These are phyloP conservation scores for Ostreobium quekettii DNA, from an alignment of 139 green algal species.

Conservation along the genomic window DNA sequence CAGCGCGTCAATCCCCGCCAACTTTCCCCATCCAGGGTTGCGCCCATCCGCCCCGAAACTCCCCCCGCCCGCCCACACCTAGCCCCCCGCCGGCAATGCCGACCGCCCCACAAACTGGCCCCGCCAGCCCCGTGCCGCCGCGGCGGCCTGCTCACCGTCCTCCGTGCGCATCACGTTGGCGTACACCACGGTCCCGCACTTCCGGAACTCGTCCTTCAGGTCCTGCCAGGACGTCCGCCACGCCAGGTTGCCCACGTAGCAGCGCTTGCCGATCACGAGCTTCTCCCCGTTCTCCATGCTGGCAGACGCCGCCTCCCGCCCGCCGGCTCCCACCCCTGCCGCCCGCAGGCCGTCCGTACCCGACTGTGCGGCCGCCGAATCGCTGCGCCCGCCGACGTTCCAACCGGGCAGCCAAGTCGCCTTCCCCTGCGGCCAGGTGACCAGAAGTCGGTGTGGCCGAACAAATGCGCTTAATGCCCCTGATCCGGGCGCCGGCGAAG, in stretches of 20 bases:
- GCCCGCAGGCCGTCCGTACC: too few species aligned
- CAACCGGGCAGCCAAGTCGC: too few species aligned
- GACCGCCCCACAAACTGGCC: neutral
- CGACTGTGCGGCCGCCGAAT: too few species aligned
- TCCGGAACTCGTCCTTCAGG: constrained; percentile 84
- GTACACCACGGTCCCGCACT: constrained; percentile 79
- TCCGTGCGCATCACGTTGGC: constrained; percentile 81
- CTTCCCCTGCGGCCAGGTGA: too few species aligned
- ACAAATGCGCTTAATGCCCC: too few species aligned
- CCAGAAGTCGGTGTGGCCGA: too few species aligned
- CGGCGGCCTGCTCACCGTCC: constrained; percentile 41
- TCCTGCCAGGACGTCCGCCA: constrained; percentile 84
- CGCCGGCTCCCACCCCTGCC: too few species aligned
- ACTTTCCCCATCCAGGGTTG: neutral
- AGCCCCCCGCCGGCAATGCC: neutral
- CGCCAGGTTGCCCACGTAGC: constrained; percentile 80
- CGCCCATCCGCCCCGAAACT: neutral
- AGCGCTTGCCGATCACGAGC: constrained; percentile 55
- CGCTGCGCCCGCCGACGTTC: too few species aligned
- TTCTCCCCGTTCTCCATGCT: constrained; percentile 18
- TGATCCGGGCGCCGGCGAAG: too few species aligned
- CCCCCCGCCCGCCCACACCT: neutral
- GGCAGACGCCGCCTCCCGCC: too few species aligned
- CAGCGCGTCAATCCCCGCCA: neutral
- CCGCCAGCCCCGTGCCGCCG: too few species aligned